A percentile compares a stretch with the other conserved stretches of the same genome.
phyloP scores from a whole-genome alignment of 75 land plant species.

The Picea glauca region DNA sequence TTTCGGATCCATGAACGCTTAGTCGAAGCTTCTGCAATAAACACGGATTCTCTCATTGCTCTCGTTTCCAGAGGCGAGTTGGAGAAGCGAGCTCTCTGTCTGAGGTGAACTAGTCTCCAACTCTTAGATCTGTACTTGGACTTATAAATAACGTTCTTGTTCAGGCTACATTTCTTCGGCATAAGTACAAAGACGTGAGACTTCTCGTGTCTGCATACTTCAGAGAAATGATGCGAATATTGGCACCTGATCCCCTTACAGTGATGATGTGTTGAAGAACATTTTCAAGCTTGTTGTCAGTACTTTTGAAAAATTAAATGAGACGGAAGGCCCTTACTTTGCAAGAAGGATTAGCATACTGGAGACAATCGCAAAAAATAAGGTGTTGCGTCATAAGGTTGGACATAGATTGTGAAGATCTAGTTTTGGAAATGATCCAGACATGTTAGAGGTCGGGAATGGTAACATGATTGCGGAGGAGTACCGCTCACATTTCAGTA shows the following conservation, averaged over 20 bases:
- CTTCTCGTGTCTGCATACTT: slow-evolving; percentile 71
- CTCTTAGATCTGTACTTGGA: slow-evolving; percentile 27
- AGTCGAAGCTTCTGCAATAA: too few species aligned
- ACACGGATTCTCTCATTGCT: too few species aligned
- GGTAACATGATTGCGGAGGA: slow-evolving; percentile 45
- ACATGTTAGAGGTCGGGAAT: slow-evolving; percentile 25
- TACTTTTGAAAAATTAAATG: too few species aligned
- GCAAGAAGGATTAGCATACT: too few species aligned
- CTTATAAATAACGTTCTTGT: slow-evolving; percentile 53
- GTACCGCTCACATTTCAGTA: slow-evolving; percentile 40
- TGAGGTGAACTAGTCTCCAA: not conserved
- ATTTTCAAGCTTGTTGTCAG: too few species aligned
- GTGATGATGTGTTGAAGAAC: slow-evolving; percentile 44
- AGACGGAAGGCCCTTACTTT: too few species aligned
- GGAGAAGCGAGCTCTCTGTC: slow-evolving; percentile 47
- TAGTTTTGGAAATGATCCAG: too few species aligned
- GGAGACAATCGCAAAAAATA: too few species aligned
- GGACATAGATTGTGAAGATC: too few species aligned
- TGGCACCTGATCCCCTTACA: slow-evolving; percentile 91
- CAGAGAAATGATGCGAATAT: slow-evolving; percentile 74
- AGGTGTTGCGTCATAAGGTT: too few species aligned
- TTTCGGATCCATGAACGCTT: too few species aligned
- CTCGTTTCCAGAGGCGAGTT: too few species aligned
- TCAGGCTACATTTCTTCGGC: slow-evolving; percentile 4
- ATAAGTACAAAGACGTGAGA: slow-evolving; percentile 85